Conservation (phyloP, 352 stramenopile species). For the Elongisporangium undulatum region DNA sequence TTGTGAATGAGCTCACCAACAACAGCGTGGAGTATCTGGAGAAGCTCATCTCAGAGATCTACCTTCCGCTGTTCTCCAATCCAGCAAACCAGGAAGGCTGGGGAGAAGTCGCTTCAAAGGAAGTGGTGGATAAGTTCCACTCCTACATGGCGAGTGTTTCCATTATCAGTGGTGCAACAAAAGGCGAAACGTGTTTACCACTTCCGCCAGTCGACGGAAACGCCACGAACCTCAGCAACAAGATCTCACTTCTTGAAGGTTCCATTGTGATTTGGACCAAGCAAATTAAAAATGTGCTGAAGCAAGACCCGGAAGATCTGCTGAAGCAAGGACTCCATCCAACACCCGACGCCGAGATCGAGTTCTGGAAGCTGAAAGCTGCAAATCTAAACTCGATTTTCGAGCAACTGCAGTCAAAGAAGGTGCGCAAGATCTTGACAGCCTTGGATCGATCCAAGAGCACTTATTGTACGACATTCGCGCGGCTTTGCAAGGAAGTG, state of each 20-base stretch:
- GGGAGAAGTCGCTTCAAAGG: conserved; percentile 95
- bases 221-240: conserved; percentile 80
- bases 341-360: conserved; percentile 96
- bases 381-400: conserved; percentile 95
- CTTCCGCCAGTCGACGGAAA: conserved; percentile 90
- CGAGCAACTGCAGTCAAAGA: conserved; percentile 91
- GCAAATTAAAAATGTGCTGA: conserved; percentile 98
- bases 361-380: conserved; percentile 98
- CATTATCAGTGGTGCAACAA: conserved; percentile 96
- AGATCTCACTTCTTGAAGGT: conserved; percentile 96
- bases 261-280: conserved; percentile 99
- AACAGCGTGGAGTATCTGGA: conserved; percentile 95
- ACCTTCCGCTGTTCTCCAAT: conserved; percentile 95
- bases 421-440: conserved; percentile 93
- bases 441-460: conserved; percentile 94
- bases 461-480: conserved; percentile 97
- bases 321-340: conserved; percentile 96
- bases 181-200: conserved; percentile 96
- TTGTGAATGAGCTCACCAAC: conserved; percentile 81
- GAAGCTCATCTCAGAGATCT: conserved; percentile 92
- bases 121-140: conserved; percentile 97
- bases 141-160: conserved; percentile 94
- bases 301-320: conserved; percentile 95
- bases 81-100: conserved; percentile 93
- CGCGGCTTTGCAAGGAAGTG: conserved; percentile 96